phyloP scores from a whole-genome alignment of 2,329 filamentous ascomycete genomes.

The Curvularia hawaiiensis region DNA sequence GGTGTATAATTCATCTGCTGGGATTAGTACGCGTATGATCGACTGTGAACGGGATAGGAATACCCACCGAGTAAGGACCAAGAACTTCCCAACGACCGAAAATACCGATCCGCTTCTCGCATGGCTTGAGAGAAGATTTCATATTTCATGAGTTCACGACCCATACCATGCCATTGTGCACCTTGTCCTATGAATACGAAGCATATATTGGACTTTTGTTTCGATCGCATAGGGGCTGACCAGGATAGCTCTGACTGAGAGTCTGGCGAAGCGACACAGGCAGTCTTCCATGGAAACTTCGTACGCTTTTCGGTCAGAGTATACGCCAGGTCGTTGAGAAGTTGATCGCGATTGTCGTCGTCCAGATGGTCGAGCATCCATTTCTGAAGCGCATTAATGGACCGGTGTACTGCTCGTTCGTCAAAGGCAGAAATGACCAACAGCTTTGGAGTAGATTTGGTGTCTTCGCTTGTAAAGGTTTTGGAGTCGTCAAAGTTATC shows the following conservation, averaged over 20 bases:
- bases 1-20: conserved; percentile 17
- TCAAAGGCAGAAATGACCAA: conserved; percentile 15
- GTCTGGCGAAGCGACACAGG: conserved; percentile 1
- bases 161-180: conserved; percentile 37
- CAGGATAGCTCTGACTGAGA: background rate
- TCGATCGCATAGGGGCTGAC: conserved; percentile 6
- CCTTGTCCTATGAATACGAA: conserved; percentile 43
- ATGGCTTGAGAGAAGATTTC: conserved; percentile 18
- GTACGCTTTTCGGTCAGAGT: conserved; percentile 15
- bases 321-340: conserved; percentile 16
- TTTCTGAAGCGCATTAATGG: background rate
- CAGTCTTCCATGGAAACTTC: conserved; percentile 17
- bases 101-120: conserved; percentile 13
- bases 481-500: background rate
- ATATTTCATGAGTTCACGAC: conserved; percentile 24
- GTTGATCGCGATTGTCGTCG: background rate
- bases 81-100: conserved; percentile 18
- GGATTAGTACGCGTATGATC: background rate
- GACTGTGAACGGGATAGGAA: background rate
- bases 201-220: background rate
- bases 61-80: conserved; percentile 19
- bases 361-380: conserved; percentile 7
- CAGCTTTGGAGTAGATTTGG: background rate
- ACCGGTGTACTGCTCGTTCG: conserved; percentile 11
- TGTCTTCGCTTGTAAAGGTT: background rate